A percentile compares a stretch with the other conserved stretches of the same genome.
These are phyloP conservation scores for Mortierella sp. DNA, from an alignment of 371 early-diverging fungal genomes.

Conservation along the genomic window DNA sequence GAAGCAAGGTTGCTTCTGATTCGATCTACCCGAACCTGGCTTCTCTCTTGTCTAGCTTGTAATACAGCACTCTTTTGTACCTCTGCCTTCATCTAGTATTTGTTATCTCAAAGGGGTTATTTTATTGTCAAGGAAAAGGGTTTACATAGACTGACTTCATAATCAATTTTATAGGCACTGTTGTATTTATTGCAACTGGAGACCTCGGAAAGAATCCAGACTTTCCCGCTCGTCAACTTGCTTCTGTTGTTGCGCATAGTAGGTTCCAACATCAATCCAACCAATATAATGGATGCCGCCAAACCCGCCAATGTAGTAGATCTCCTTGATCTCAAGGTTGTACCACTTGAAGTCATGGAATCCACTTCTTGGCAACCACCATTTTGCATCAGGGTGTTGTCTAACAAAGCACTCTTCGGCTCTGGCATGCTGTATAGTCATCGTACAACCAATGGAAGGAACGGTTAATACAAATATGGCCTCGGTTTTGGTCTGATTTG, in stretches of 20 bases:
- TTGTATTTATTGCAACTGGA: background rate
- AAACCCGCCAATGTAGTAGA: constrained; percentile 72
- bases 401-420: constrained; percentile 57
- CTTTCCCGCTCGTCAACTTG: background rate
- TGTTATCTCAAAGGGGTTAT: no score
- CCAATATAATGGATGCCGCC: constrained; percentile 60
- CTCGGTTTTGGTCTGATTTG: no score
- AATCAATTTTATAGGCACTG: background rate
- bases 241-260: constrained; percentile 13
- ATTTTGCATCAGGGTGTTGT: constrained; percentile 64
- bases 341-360: constrained; percentile 70
- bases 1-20: no score
- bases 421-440: constrained; percentile 29
- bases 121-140: no score
- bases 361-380: constrained; percentile 53
- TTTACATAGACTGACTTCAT: no score
- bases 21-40: no score
- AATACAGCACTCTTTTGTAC: no score
- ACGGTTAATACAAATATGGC: no score
- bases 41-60: no score
- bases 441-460: background rate
- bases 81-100: no score
- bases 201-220: background rate
- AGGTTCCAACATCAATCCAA: constrained; percentile 47
- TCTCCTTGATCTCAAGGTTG: constrained; percentile 59